These are phyloP conservation scores for Neurospora discreta DNA, from an alignment of 495 filamentous ascomycete species.

Conservation along the genomic window DNA sequence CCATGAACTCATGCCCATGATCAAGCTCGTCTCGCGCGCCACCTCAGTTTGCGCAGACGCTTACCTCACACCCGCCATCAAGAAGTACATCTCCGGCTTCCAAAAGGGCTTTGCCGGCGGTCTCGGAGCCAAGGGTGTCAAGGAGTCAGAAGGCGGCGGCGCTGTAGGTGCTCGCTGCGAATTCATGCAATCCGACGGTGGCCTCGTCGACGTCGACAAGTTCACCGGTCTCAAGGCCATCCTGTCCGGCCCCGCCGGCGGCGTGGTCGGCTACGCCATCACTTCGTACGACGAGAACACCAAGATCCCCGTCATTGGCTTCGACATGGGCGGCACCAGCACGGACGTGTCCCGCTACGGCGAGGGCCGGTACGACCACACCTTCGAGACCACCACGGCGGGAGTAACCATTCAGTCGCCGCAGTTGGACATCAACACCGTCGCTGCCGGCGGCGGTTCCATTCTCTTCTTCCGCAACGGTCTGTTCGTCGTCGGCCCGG, in stretches of 20 bases:
- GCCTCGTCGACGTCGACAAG: conserved; percentile 61
- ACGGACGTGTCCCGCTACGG: conserved; percentile 93
- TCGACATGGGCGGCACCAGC: conserved; percentile 91
- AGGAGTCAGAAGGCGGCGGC: conserved; percentile 41
- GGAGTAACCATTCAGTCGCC: conserved; percentile 92
- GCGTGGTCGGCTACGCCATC: conserved; percentile 86
- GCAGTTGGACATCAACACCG: conserved; percentile 96
- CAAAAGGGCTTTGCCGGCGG: conserved; percentile 63
- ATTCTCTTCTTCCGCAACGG: conserved; percentile 85
- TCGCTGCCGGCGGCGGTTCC: conserved; percentile 88
- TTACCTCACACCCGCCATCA: conserved; percentile 91
- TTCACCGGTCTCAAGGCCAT: conserved; percentile 71
- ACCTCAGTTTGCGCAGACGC: conserved; percentile 93
- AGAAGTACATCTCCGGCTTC: conserved; percentile 89
- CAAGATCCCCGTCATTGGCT: conserved; percentile 85
- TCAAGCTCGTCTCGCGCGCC: conserved; percentile 74
- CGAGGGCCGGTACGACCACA: conserved; percentile 82
- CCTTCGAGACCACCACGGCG: conserved; percentile 94
- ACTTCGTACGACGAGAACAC: conserved; percentile 84
- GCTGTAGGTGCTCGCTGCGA: conserved; percentile 55
- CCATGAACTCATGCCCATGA: conserved; percentile 88
- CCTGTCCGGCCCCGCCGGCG: conserved; percentile 69
- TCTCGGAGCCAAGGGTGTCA: conserved; percentile 56
- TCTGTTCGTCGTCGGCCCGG: conserved; percentile 91
- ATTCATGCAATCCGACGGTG: conserved; percentile 83